Evolutionary conservation across 2,329 filamentous ascomycete genomes (phyloP), one percentile per base, ranked within the genome.

Genomic region (Claviceps maximensis): DNA sequence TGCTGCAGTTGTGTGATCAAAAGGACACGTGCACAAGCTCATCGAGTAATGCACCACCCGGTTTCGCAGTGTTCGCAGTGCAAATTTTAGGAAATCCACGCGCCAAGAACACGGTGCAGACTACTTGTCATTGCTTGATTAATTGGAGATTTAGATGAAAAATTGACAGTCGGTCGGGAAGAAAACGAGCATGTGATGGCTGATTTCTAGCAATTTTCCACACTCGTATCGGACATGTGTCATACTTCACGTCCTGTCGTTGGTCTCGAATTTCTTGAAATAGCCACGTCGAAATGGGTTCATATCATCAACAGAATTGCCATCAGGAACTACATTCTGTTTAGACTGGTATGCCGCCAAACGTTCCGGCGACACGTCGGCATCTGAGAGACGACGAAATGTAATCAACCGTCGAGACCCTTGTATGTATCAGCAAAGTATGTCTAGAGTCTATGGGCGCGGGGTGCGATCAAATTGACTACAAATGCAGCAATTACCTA

Each of bases 321-420:
- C 78, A 3, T 60, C 62, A 1, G 60, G 50, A 60, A 61, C 54
- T 57, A 63, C 59, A 52, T 57, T 58, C 58, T 65, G 62, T 19
- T 62, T 62, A 19, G 56, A 59, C n/a, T 58, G 54, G 50, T 69
- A 70, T 42, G 62, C 59, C 47, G 65, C 63, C 23, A 80, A 62
- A 8, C 71, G 71, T 1, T 64, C 62, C 12, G 60, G 56, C 50
- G 76, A 74, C 8, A 87, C 74, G 36, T 76, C 71, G 12, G 64
- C 71, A 59, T 88, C 82, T 0, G 78, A 75, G 21, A 87, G 71
- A 51, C 89, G 79, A 46, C 82, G 77, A 67, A 97, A 97, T 0
- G 89, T 95, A 51, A 97, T 85, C 38, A 98, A 74, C 58, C 89
- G 79, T 55, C 93, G 80, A 21, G 89, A 93, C 93, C 90, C 86